phyloP scores from a whole-genome alignment of 129 eudicot genomes.

The Scalesia atractyloides region DNA sequence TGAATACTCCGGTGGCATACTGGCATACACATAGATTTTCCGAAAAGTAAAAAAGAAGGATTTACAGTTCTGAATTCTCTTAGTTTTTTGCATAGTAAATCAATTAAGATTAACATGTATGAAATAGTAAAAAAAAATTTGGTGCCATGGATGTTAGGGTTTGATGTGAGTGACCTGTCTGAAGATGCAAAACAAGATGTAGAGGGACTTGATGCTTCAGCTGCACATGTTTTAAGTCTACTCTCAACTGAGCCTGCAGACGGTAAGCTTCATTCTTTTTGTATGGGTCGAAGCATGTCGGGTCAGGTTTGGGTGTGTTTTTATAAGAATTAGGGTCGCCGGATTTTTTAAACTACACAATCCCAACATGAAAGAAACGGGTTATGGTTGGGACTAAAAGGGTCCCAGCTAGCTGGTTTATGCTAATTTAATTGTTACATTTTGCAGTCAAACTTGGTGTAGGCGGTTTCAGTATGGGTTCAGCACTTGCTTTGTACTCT shows the following conservation, averaged over 20 bases:
- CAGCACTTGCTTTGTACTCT: slow-evolving; percentile 67
- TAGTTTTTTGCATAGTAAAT: slow-evolving; percentile 7
- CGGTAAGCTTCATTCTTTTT: slow-evolving; percentile 40
- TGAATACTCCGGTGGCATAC: not conserved
- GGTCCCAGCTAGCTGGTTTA: not conserved
- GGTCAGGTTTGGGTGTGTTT: not conserved
- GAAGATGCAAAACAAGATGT: slow-evolving; percentile 67
- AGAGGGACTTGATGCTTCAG: slow-evolving; percentile 80
- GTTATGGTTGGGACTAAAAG: not conserved
- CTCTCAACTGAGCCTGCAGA: slow-evolving; percentile 67
- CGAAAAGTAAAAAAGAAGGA: slow-evolving; percentile 8
- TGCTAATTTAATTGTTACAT: not conserved
- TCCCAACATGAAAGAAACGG: not conserved
- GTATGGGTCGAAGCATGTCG: not conserved
- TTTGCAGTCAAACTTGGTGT: slow-evolving; percentile 71
- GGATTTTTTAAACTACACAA: not conserved
- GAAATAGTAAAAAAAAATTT: slow-evolving; percentile 5
- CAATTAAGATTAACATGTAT: slow-evolving; percentile 19
- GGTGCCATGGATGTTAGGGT: slow-evolving; percentile 51
- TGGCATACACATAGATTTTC: not conserved
- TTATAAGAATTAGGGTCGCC: not conserved
- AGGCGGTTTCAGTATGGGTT: slow-evolving; percentile 97
- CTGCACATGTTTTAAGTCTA: slow-evolving; percentile 72
- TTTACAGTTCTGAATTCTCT: not conserved
- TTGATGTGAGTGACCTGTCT: slow-evolving; percentile 72